Evolutionary conservation across 2,329 filamentous ascomycete species (phyloP).

Genomic region (Botryosphaeria agaves): DNA sequence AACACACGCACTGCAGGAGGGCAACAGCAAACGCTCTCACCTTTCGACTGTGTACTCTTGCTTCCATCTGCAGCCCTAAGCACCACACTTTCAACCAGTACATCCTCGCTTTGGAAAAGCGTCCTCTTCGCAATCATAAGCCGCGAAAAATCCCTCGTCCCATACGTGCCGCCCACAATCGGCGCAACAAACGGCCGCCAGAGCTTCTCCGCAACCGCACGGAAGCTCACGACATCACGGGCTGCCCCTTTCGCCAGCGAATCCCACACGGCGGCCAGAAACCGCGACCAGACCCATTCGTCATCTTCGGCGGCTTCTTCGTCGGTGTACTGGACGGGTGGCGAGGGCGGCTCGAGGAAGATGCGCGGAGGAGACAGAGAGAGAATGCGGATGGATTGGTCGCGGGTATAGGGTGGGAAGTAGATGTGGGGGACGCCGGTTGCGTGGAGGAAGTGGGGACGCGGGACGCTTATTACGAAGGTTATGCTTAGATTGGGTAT

Average conservation of each 20-base stretch:
- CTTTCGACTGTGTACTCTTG: neutral
- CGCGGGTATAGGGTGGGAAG: constrained; percentile 70
- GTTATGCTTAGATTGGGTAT: constrained; percentile 63
- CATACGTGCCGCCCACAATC: constrained; percentile 54
- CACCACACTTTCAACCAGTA: constrained; percentile 48
- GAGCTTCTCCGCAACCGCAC: constrained; percentile 50
- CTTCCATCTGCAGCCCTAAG: constrained; percentile 2
- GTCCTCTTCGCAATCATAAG: constrained; percentile 54
- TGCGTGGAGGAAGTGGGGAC: constrained; percentile 50
- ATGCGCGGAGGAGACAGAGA: constrained; percentile 34
- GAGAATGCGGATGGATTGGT: constrained; percentile 64
- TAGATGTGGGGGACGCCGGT: constrained; percentile 58
- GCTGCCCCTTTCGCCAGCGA: constrained; percentile 65
- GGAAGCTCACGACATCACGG: constrained; percentile 59
- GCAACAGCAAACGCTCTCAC: too few species aligned
- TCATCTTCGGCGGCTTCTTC: constrained; percentile 38
- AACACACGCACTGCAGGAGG: too few species aligned
- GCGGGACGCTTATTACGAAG: constrained; percentile 57
- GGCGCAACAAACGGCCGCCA: constrained; percentile 79
- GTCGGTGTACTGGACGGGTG: constrained; percentile 28
- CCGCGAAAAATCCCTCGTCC: constrained; percentile 66
- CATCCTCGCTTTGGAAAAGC: constrained; percentile 56
- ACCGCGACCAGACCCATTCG: constrained; percentile 59
- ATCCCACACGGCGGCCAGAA: constrained; percentile 74
- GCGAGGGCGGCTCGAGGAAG: constrained; percentile 18